Percentiles rank a stretch among this genome's conserved stretches.
phyloP scores from a whole-genome alignment of 306 rosid genomes.

The Dryas alaskensis region DNA sequence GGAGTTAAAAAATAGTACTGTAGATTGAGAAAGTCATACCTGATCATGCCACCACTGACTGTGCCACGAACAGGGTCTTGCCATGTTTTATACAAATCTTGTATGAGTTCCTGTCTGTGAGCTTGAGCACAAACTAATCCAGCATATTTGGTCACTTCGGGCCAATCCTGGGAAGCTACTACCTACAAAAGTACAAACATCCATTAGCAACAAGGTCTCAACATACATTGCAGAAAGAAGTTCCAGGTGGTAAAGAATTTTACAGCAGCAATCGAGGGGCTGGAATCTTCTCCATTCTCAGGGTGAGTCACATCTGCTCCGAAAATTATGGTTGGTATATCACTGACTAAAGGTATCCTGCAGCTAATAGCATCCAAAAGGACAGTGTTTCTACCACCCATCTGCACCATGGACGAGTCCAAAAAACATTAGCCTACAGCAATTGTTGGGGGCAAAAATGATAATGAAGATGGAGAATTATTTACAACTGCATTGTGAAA shows the following conservation, averaged over 20 bases:
- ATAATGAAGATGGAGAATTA: not conserved
- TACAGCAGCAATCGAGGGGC: conserved; percentile 96
- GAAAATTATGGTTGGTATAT: conserved; percentile 86
- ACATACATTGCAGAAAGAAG: not conserved
- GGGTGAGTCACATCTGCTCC: conserved; percentile 98
- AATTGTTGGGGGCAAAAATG: not conserved
- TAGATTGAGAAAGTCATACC: conserved; percentile 38
- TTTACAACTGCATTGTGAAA: not conserved
- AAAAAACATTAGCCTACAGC: not conserved
- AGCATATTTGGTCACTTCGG: conserved; percentile 92
- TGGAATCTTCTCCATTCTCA: conserved; percentile 89
- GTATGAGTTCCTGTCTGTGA: conserved; percentile 91
- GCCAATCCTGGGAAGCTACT: conserved; percentile 98
- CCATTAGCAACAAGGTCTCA: conserved; percentile 26
- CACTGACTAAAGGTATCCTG: conserved; percentile 89
- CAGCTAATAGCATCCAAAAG: conserved; percentile 92
- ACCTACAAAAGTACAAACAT: conserved; percentile 51
- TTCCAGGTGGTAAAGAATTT: conserved; percentile 12
- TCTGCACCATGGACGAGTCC: conserved; percentile 43
- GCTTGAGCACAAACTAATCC: conserved; percentile 94
- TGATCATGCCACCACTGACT: conserved; percentile 88
- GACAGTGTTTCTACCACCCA: conserved; percentile 97
- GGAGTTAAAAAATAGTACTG: not conserved
- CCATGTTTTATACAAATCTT: conserved; percentile 90
- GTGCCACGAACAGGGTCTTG: conserved; percentile 90